A percentile compares a stretch with the other conserved stretches of the same genome.
Conservation (phyloP, 2,329 filamentous ascomycete genomes). For the Fusarium nelsonii region DNA sequence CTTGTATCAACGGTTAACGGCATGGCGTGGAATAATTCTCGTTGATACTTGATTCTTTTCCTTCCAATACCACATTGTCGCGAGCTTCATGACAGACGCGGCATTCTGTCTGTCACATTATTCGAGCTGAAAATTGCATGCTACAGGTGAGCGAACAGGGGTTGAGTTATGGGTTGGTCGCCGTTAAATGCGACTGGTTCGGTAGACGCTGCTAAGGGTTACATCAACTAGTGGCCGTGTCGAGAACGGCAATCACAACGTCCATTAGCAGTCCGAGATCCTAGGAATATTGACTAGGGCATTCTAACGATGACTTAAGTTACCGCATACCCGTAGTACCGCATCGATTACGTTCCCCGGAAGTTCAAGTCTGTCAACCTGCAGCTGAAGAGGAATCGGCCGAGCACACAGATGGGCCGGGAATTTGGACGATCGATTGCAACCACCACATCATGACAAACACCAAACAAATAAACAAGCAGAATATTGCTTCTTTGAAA, state of each 20-base stretch:
- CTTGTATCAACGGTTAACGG: slow-evolving; percentile 2
- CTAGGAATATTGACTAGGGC: slow-evolving; percentile 3
- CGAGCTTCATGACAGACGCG: neutral
- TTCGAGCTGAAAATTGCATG: neutral
- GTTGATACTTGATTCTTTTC: neutral
- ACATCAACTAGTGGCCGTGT: slow-evolving; percentile 25
- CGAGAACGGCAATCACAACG: slow-evolving; percentile 16
- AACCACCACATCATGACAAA: slow-evolving; percentile 6
- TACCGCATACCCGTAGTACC: neutral
- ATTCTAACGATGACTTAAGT: neutral
- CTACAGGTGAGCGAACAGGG: slow-evolving; percentile 4
- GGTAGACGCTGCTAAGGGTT: slow-evolving; percentile 35
- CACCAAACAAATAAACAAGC: neutral
- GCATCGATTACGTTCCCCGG: neutral
- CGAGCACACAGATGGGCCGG: neutral
- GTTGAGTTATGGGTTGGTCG: slow-evolving; percentile 7
- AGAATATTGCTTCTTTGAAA: neutral
- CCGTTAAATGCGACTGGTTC: slow-evolving; percentile 38
- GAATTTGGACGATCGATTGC: slow-evolving; percentile 1
- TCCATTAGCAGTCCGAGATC: slow-evolving; percentile 18
- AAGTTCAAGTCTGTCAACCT: neutral
- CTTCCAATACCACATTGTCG: neutral
- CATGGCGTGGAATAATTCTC: neutral
- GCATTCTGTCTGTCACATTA: slow-evolving; percentile 3
- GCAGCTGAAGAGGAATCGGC: slow-evolving; percentile 1